These are phyloP conservation scores for Besnoitia besnoiti DNA, from an alignment of 169 alveolate species.

Conservation along the genomic window DNA sequence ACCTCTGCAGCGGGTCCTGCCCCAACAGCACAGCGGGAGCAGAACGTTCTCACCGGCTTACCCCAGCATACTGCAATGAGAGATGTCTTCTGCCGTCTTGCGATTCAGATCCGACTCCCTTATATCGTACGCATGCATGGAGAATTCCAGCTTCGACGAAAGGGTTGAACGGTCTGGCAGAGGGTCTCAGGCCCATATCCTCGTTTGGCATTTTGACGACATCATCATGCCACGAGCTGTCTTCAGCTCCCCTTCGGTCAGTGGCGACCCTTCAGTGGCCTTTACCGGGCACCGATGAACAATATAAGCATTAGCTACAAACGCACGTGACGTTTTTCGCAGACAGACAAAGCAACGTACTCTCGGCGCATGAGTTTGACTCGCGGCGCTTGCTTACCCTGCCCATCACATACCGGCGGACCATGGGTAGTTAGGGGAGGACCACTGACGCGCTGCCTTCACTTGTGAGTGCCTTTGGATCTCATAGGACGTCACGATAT, in stretches of 20 bases:
- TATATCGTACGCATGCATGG: conserved; percentile 50
- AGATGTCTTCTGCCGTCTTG: background rate
- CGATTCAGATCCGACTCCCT: conserved; percentile 31
- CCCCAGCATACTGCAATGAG: no score
- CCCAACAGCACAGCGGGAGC: no score
- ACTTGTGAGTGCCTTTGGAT: no score
- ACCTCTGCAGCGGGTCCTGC: no score
- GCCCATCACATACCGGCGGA: no score
- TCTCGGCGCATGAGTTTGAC: background rate
- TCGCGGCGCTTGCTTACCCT: no score
- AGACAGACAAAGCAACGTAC: background rate
- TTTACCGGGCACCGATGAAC: background rate
- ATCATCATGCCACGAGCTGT: conserved; percentile 48
- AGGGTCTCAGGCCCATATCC: conserved; percentile 25
- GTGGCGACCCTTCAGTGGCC: background rate
- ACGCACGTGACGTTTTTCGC: background rate
- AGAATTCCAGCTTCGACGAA: conserved; percentile 46
- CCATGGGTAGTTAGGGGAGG: no score
- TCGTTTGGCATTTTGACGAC: conserved; percentile 52
- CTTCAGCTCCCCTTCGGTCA: conserved; percentile 42
- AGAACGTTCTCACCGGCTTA: no score
- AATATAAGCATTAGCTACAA: background rate
- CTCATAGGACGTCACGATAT: background rate
- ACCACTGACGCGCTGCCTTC: no score
- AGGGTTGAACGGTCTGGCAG: conserved; percentile 41